phyloP scores from a whole-genome alignment of 768 basidiomycete genomes.

The Ephemerocybe angulata region DNA sequence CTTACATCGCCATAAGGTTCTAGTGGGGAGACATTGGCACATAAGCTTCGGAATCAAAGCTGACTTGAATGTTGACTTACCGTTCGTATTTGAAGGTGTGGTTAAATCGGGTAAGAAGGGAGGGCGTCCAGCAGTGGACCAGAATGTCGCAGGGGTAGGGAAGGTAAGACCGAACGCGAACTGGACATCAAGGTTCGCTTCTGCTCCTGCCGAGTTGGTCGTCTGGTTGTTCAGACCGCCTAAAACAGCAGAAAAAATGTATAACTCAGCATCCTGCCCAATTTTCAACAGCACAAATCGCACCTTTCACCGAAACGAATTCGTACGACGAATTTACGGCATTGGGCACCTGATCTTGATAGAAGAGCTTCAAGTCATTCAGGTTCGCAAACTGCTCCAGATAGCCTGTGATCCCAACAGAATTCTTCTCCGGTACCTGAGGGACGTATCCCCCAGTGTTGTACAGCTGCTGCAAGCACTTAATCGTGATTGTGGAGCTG shows the following conservation, averaged over 20 bases:
- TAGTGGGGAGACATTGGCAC: neutral
- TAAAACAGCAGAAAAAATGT: slow-evolving; percentile 18
- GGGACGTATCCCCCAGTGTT: slow-evolving; percentile 47
- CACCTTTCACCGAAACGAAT: slow-evolving; percentile 54
- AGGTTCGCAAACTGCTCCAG: slow-evolving; percentile 52
- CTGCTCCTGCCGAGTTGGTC: slow-evolving; percentile 47
- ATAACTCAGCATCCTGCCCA: neutral
- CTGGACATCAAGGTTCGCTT: slow-evolving; percentile 68
- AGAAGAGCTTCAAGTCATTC: slow-evolving; percentile 51
- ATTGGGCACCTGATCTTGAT: slow-evolving; percentile 41
- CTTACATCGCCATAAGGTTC: slow-evolving; percentile 20
- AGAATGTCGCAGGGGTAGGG: slow-evolving; percentile 58
- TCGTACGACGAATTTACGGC: slow-evolving; percentile 51
- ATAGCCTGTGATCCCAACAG: slow-evolving; percentile 54
- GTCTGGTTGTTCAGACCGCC: slow-evolving; percentile 62
- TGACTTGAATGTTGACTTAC: slow-evolving; percentile 13
- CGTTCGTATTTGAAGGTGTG: slow-evolving; percentile 39
- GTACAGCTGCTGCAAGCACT: slow-evolving; percentile 54
- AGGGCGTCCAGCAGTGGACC: slow-evolving; percentile 58
- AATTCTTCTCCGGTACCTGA: slow-evolving; percentile 39
- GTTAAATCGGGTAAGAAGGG: slow-evolving; percentile 49
- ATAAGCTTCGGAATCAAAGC: neutral
- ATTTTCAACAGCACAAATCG: no score
- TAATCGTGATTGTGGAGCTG: slow-evolving; percentile 46
- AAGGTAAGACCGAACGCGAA: slow-evolving; percentile 62